These are phyloP conservation scores for Claviceps quebecensis DNA, from an alignment of 2,329 filamentous ascomycete species.

Conservation along the genomic window DNA sequence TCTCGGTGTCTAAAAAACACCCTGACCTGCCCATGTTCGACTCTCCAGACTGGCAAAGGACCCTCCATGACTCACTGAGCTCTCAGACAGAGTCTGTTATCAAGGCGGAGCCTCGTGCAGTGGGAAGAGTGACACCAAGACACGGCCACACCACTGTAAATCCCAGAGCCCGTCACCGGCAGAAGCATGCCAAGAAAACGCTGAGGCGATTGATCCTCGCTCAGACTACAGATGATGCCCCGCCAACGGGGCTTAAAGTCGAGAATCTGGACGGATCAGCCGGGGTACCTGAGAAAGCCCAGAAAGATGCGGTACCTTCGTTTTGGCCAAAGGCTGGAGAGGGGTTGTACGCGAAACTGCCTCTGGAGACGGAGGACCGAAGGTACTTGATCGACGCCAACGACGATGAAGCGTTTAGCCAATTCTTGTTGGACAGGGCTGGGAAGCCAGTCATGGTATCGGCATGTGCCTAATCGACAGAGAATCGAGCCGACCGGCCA, in stretches of 20 bases:
- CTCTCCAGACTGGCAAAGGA: constrained; percentile 25
- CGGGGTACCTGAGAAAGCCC: neutral
- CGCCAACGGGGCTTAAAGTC: constrained; percentile 12
- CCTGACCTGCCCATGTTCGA: constrained; percentile 28
- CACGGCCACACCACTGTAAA: constrained; percentile 17
- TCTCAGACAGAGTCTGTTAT: neutral
- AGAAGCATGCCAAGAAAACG: constrained; percentile 20
- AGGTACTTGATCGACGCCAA: constrained; percentile 23
- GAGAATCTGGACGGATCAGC: neutral
- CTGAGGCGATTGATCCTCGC: constrained; percentile 16
- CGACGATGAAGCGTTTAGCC: constrained; percentile 29
- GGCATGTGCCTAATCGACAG: constrained; percentile 11
- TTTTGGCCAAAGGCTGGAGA: constrained; percentile 26
- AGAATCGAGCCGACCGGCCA: too few species aligned
- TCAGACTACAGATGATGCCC: constrained; percentile 14
- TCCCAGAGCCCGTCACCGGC: constrained; percentile 16
- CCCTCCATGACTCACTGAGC: constrained; percentile 3
- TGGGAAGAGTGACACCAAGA: constrained; percentile 12
- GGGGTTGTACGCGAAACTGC: constrained; percentile 25
- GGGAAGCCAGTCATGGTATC: constrained; percentile 23
- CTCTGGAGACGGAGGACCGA: constrained; percentile 24
- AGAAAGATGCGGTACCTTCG: constrained; percentile 20
- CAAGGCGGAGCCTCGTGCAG: constrained; percentile 5
- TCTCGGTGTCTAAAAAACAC: constrained; percentile 28
- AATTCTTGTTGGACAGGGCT: constrained; percentile 25